Percentiles rank a stretch among this genome's conserved stretches.
Evolutionary conservation across 75 land plant genomes (phyloP).

Genomic region (Azolla pinnata): DNA sequence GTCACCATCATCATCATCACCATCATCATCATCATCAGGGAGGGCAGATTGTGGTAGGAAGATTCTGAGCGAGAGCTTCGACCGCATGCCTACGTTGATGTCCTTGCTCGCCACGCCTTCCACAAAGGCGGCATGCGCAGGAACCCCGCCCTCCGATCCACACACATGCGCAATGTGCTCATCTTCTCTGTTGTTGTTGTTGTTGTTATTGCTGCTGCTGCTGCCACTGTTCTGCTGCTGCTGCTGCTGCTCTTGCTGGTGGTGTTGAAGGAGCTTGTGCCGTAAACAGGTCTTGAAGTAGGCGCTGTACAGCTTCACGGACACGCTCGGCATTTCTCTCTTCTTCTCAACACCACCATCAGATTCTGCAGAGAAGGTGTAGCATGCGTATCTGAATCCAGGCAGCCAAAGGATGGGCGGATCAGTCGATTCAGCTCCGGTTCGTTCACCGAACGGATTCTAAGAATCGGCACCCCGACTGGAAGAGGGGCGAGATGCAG

Average conservation of each 20-base stretch:
- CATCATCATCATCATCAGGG: no score
- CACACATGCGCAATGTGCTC: no score
- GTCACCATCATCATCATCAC: no score
- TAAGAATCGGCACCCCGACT: no score
- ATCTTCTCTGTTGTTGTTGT: no score
- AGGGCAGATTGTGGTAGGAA: slow-evolving; percentile 68
- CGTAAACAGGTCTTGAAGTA: slow-evolving; percentile 65
- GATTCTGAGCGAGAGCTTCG: slow-evolving; percentile 59
- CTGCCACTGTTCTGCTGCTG: background rate
- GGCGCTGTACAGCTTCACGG: slow-evolving; percentile 75
- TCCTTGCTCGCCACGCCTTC: slow-evolving; percentile 91
- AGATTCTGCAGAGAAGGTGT: no score
- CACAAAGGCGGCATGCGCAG: slow-evolving; percentile 43
- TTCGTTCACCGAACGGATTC: no score
- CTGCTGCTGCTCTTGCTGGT: background rate
- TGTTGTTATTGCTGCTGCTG: background rate
- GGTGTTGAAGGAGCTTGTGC: slow-evolving; percentile 45
- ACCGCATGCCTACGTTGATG: slow-evolving; percentile 61
- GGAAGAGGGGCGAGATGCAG: no score
- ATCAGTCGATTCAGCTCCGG: no score
- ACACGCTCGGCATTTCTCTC: slow-evolving; percentile 61
- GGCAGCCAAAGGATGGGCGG: no score
- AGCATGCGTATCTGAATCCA: no score
- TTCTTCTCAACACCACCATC: background rate
- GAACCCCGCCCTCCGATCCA: no score